Conservation (phyloP, 768 basidiomycete species). For the Coprinellus micaceus region DNA sequence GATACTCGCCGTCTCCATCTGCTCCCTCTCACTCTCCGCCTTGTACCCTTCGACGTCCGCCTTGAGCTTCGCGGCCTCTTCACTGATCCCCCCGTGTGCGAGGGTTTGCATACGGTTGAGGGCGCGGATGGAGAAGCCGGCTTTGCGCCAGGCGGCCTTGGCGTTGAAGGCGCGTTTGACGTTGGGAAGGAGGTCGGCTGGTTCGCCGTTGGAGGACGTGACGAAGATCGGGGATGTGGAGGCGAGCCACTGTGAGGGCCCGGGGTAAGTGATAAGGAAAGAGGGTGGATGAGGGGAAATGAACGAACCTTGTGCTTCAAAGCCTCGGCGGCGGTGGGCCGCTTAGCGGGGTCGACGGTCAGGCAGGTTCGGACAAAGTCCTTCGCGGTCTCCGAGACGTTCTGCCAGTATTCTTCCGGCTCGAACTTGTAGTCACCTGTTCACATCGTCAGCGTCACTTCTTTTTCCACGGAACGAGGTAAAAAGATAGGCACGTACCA, state of each 20-base stretch:
- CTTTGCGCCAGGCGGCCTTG: conserved; percentile 84
- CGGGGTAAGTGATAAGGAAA: background rate
- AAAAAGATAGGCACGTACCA: no score
- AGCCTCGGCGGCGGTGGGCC: conserved; percentile 77
- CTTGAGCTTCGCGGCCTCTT: conserved; percentile 49
- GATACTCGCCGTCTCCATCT: no score
- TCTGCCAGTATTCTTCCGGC: conserved; percentile 77
- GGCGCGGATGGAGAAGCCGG: conserved; percentile 82
- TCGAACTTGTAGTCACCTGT: conserved; percentile 88
- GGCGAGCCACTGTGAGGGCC: conserved; percentile 63
- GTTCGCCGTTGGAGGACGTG: conserved; percentile 52
- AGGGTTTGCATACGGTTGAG: conserved; percentile 74
- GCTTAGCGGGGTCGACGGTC: conserved; percentile 72
- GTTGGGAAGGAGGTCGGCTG: conserved; percentile 79
- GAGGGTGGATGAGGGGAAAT: background rate
- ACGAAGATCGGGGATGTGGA: conserved; percentile 69
- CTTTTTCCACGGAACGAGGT: no score
- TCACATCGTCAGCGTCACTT: no score
- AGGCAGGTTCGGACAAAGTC: conserved; percentile 81
- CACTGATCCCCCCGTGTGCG: conserved; percentile 37
- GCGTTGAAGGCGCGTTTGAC: conserved; percentile 91
- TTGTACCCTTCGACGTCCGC: conserved; percentile 67
- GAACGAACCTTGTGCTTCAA: conserved; percentile 59
- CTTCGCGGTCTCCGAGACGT: conserved; percentile 78
- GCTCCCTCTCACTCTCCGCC: conserved; percentile 67